Evolutionary conservation across 768 basidiomycete genomes (phyloP).

Genomic region (Pleurotus citrinopileatus): DNA sequence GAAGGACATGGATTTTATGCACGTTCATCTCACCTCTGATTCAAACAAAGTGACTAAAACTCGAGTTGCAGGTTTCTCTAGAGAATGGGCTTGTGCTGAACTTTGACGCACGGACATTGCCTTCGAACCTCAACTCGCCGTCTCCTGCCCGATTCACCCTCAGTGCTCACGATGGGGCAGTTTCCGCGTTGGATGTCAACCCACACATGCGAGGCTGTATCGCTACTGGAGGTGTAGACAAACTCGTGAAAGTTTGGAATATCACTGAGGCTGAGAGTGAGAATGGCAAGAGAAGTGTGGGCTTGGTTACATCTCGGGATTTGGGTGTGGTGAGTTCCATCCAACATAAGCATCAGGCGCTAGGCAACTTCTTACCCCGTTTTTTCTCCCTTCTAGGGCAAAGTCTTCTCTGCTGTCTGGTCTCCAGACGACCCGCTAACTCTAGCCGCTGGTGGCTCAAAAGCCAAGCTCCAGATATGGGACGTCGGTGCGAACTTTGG

Average conservation of each 20-base stretch:
- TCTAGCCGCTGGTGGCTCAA: slow-evolving; percentile 90
- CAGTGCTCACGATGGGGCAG: slow-evolving; percentile 89
- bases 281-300: slow-evolving; percentile 63
- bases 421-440: slow-evolving; percentile 95
- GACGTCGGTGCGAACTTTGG: slow-evolving; percentile 85
- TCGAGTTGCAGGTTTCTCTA: slow-evolving; percentile 68
- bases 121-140: slow-evolving; percentile 60
- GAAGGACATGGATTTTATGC: slow-evolving; percentile 86
- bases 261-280: slow-evolving; percentile 60
- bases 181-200: slow-evolving; percentile 87
- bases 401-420: slow-evolving; percentile 89
- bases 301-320: slow-evolving; percentile 83
- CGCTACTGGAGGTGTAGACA: slow-evolving; percentile 93
- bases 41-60: neutral
- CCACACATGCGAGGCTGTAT: slow-evolving; percentile 88
- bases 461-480: slow-evolving; percentile 94
- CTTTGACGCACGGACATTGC: slow-evolving; percentile 84
- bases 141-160: slow-evolving; percentile 83
- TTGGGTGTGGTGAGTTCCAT: slow-evolving; percentile 78
- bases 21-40: slow-evolving; percentile 23
- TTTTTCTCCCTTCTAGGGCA: slow-evolving; percentile 58
- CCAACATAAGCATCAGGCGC: neutral
- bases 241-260: slow-evolving; percentile 96
- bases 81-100: slow-evolving; percentile 94
- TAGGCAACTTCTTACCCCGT: slow-evolving; percentile 3